Evolutionary conservation across 345 rosid species (phyloP).

Genomic region (Salix viminalis): DNA sequence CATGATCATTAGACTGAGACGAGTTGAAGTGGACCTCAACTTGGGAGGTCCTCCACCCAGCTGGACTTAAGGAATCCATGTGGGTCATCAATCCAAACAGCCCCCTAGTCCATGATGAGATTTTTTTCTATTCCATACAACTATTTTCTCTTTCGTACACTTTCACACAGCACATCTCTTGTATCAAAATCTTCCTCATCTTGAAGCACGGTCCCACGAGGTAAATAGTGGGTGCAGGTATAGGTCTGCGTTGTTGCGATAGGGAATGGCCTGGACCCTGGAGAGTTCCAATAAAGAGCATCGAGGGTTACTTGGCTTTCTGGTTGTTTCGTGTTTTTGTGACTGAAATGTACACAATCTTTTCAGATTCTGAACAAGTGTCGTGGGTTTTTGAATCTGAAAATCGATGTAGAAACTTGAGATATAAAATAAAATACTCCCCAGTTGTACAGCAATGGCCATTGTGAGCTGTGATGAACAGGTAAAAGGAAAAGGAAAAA

Average conservation of each 20-base stretch:
- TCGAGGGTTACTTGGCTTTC: not conserved
- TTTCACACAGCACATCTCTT: not conserved
- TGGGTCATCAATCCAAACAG: constrained; percentile 13
- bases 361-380: constrained; percentile 19
- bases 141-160: not conserved
- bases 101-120: constrained; percentile 4
- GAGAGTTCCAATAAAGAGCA: constrained; percentile 20
- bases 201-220: not conserved
- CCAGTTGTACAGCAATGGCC: too few species aligned
- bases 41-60: constrained; percentile 21
- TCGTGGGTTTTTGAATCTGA: not conserved
- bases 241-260: not conserved
- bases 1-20: constrained; percentile 28
- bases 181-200: not conserved
- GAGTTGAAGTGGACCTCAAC: constrained; percentile 15
- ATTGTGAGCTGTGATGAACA: not conserved
- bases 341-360: constrained; percentile 10
- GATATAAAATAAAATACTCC: not conserved
- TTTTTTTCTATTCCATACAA: constrained; percentile 4
- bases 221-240: not conserved
- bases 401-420: constrained; percentile 13
- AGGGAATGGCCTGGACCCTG: not conserved
- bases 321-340: constrained; percentile 10
- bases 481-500: not conserved
- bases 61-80: constrained; percentile 30